Base-by-base conservation (phyloP, 2,329 filamentous ascomycete species). In the Penicillium sp. region DNA sequence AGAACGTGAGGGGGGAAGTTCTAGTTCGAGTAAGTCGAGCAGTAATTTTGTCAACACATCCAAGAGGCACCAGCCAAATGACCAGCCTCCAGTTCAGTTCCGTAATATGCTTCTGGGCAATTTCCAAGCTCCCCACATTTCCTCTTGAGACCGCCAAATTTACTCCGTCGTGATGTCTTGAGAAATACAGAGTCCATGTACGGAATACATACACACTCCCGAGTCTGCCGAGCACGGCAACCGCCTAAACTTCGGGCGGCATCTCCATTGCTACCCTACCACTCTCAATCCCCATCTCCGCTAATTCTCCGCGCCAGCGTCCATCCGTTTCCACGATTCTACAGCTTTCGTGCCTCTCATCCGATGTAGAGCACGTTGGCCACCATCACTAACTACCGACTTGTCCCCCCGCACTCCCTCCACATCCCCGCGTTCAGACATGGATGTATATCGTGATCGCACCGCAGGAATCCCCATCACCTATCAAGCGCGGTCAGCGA, bases 251-350 rank as follows among this genome's bases (percentile, higher is more conserved):
- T 54, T 54, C 59, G 49, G 54, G 43, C 43, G 43, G 25, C 43
- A 46, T 46, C 45, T 33, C 38, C 52, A 52, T 46, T 54, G 49
- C 49, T 53, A 54, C 51, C 48, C 25, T 52, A 19, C 28, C 53
- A 26, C 53, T 49, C 25, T 49, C 42, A 30, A 28, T 54, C 51
- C 16, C 22, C 14, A 52, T 54, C 45, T 54, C 59, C 59, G 59
- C 25, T 61, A 61, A 61, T 61, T 61, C 55, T 55, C 59, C 59
- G 59, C n/a, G n/a, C 26, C 33, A 28, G n/a, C 19, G 26, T 25
- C 37, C n/a, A 28, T n/a, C 37, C 8, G 6, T 7, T 16, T 5
- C 25, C n/a, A 48, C 45, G 4, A 49, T 8, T 8, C 30, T 2
- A 16, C 28, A 33, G 46, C 46, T 33, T 33, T 33, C 28, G 33